These are phyloP conservation scores for Pugionium dolabratum DNA, from an alignment of 345 rosid genomes.

Conservation along the genomic window DNA sequence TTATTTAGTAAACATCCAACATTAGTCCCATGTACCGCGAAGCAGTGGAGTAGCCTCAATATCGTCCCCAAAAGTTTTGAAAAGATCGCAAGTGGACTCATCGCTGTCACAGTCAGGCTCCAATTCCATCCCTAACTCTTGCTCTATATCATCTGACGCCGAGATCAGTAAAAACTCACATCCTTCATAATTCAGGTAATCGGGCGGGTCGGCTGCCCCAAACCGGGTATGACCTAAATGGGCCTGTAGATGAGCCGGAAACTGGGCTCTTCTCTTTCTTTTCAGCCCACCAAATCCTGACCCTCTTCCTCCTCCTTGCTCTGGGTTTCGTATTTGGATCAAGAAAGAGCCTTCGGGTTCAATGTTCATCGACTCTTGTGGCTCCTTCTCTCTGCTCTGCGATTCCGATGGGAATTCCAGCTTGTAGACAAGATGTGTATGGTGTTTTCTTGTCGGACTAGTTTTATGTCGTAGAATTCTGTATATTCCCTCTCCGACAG, in stretches of 20 bases:
- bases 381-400: constrained; percentile 42
- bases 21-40: constrained; percentile 59
- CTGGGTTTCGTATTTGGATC: constrained; percentile 71
- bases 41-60: constrained; percentile 51
- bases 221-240: constrained; percentile 50
- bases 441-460: constrained; percentile 43
- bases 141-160: constrained; percentile 64
- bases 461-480: constrained; percentile 63
- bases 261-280: constrained; percentile 60
- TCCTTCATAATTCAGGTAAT: constrained; percentile 72
- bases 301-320: constrained; percentile 38
- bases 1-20: background rate
- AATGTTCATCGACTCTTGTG: constrained; percentile 67
- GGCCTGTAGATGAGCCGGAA: constrained; percentile 72
- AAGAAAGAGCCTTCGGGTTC: constrained; percentile 67
- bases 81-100: constrained; percentile 55
- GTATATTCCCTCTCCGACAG: constrained; percentile 74
- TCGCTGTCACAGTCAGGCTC: constrained; percentile 46
- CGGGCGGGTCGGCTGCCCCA: constrained; percentile 63
- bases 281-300: constrained; percentile 53
- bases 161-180: constrained; percentile 72
- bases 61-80: constrained; percentile 58
- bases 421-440: constrained; percentile 73
- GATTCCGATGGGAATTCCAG: constrained; percentile 58
- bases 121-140: constrained; percentile 67